Conservation (phyloP, 192 early-diverging fungal species). For the Jimgerdemannia lactiflua region DNA sequence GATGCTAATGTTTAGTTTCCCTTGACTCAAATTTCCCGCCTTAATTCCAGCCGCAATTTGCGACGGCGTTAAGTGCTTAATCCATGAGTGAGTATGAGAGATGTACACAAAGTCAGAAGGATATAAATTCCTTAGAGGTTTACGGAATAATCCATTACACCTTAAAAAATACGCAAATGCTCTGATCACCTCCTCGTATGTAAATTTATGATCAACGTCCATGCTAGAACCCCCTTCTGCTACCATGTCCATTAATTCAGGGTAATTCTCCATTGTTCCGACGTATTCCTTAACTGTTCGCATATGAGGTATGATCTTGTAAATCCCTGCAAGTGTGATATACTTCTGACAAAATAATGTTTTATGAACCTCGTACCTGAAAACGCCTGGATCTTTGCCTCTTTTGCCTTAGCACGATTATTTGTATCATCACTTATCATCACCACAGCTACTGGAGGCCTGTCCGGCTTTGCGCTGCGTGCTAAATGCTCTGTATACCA, state of each 20-base stretch:
- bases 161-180: not conserved
- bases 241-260: conserved; percentile 94
- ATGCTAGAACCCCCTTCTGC: conserved; percentile 44
- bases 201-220: conserved; percentile 47
- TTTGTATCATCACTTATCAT: conserved; percentile 89
- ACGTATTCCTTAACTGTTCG: conserved; percentile 78
- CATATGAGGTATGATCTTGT: too few relatives aligned
- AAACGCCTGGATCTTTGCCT: conserved; percentile 61
- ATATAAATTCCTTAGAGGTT: too few relatives aligned
- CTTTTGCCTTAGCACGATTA: conserved; percentile 70
- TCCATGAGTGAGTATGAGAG: conserved; percentile 20
- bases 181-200: conserved; percentile 58
- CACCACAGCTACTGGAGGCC: conserved; percentile 48
- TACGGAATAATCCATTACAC: too few relatives aligned
- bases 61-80: conserved; percentile 69
- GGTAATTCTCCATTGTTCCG: conserved; percentile 58
- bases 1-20: conserved; percentile 73
- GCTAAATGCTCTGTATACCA: conserved; percentile 85
- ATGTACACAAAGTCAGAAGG: not conserved
- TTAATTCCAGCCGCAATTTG: conserved; percentile 88
- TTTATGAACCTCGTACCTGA: conserved; percentile 42
- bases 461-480: conserved; percentile 13
- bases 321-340: too few relatives aligned
- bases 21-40: conserved; percentile 75
- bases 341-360: too few relatives aligned